These are phyloP conservation scores for Ustilago esculenta DNA, from an alignment of 1,284 basidiomycete genomes.

Conservation along the genomic window DNA sequence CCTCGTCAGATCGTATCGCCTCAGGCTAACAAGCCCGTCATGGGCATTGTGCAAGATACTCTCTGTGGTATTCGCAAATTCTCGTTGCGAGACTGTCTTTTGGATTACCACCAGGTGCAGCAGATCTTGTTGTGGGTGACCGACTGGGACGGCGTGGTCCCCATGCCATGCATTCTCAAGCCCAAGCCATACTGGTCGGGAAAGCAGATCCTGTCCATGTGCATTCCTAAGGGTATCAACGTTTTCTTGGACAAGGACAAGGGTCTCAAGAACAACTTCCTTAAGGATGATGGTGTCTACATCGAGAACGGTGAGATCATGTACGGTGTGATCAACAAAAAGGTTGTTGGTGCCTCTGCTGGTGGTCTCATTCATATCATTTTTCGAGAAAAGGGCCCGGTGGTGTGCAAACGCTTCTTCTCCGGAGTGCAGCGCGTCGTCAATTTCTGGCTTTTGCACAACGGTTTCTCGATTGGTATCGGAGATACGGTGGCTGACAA, in stretches of 20 bases:
- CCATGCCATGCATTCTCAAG: constrained; percentile 92
- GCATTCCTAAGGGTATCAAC: constrained; percentile 95
- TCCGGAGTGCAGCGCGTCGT: constrained; percentile 93
- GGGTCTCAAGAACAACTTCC: constrained; percentile 60
- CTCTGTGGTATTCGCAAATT: constrained; percentile 97
- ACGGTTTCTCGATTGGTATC: constrained; percentile 98
- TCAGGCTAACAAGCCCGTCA: constrained; percentile 99
- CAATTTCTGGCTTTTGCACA: constrained; percentile 98
- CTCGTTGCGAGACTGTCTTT: constrained; percentile 80
- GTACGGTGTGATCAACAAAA: constrained; percentile 96
- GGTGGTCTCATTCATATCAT: constrained; percentile 96
- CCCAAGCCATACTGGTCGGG: constrained; percentile 98
- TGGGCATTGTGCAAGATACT: constrained; percentile 99
- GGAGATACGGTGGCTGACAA: constrained; percentile 97
- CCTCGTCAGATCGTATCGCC: constrained; percentile 98
- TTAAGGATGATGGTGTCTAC: constrained; percentile 85
- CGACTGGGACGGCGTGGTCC: constrained; percentile 93
- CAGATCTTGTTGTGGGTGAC: constrained; percentile 98
- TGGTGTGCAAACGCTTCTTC: constrained; percentile 90
- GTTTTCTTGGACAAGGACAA: constrained; percentile 70
- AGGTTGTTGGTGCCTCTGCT: constrained; percentile 88
- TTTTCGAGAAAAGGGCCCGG: constrained; percentile 96
- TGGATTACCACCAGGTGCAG: constrained; percentile 73
- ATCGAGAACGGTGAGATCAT: constrained; percentile 98
- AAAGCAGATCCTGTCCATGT: constrained; percentile 93